These are phyloP conservation scores for Vaccinium myrtillus DNA, from an alignment of 148 eudicot genomes.

Conservation along the genomic window DNA sequence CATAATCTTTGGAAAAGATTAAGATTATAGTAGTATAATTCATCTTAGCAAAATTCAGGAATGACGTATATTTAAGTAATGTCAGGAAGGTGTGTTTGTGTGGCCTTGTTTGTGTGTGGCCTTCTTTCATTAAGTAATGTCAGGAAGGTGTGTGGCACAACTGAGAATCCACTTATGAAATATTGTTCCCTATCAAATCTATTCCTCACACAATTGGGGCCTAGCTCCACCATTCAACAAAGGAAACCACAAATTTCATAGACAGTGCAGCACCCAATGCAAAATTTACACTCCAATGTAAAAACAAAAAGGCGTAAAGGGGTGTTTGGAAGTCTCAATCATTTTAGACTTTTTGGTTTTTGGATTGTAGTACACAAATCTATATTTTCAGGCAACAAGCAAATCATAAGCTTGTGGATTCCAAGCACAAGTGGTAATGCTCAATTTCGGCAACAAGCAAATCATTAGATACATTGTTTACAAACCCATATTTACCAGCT, in stretches of 20 bases:
- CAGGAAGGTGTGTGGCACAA: conserved; percentile 1
- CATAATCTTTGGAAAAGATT: no score
- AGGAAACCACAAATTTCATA: not conserved
- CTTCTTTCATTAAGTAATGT: conserved; percentile 4
- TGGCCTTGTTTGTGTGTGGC: not conserved
- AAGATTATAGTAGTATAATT: no score
- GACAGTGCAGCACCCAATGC: not conserved
- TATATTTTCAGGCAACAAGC: no score
- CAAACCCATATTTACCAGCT: no score
- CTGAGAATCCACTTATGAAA: conserved; percentile 13
- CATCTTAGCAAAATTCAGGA: not conserved
- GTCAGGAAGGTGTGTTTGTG: no score
- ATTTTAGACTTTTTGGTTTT: no score
- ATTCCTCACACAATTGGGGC: not conserved
- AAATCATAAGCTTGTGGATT: no score
- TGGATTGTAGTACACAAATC: no score
- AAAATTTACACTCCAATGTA: not conserved
- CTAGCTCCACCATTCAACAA: not conserved
- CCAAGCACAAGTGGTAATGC: no score
- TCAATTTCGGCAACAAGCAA: no score
- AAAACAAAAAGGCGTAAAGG: not conserved
- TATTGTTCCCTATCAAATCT: not conserved
- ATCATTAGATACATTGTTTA: no score
- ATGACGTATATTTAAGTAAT: not conserved
- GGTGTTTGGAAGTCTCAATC: no score